Base-by-base conservation (phyloP, 1,284 basidiomycete genomes). In the Uromyces viciae-fabae region DNA sequence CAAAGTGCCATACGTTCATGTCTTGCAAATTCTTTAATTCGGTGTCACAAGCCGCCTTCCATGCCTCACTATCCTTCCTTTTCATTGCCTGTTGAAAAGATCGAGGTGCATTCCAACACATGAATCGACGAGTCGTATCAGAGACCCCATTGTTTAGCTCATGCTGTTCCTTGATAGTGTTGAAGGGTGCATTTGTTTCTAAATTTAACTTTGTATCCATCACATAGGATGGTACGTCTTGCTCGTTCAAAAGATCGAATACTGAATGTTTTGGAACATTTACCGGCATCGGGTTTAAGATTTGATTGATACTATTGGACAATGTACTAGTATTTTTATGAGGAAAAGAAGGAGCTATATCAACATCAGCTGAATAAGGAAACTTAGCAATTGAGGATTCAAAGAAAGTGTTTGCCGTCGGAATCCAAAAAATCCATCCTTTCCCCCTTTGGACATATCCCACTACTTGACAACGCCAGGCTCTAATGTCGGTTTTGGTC, bases 351-450 rank as follows among this genome's bases (percentile, higher is more conserved):
- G 46, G 46, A 49, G 11, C 22, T 49, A 49, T 22, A 49, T 49
- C 46, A 11, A 4, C 11, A 28, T 62, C 4, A 19, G 17, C 19
- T 5, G 64, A 66, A 22, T 42, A 66, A 40, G 64, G 64, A 40
- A 66, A 66, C 8, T 7, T n/a, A 15, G 68, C 68, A 14, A 71
- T 33, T 14, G 68, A 71, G 0, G 43, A 71, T 33, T 71, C 68
- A 71, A 52, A 49, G 25, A 71, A 71, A 22, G 68, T 58, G 49
- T 74, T 74, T 2, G 25, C 49, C 1, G 22, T 33, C 5, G 74
- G 56, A 2, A 43, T 43, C 36, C 42, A 75, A 64, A 75, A 75
- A 9, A 75, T 40, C 56, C 74, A 75, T 28, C 74, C 74, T 25
- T 75, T 75, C 1, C 54, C 74, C 1, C 74, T 31, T 25, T 75